A percentile compares a stretch with the other conserved stretches of the same genome.
These are phyloP conservation scores for Zalaria sp. DNA, from an alignment of 2,329 filamentous ascomycete genomes.

Conservation along the genomic window DNA sequence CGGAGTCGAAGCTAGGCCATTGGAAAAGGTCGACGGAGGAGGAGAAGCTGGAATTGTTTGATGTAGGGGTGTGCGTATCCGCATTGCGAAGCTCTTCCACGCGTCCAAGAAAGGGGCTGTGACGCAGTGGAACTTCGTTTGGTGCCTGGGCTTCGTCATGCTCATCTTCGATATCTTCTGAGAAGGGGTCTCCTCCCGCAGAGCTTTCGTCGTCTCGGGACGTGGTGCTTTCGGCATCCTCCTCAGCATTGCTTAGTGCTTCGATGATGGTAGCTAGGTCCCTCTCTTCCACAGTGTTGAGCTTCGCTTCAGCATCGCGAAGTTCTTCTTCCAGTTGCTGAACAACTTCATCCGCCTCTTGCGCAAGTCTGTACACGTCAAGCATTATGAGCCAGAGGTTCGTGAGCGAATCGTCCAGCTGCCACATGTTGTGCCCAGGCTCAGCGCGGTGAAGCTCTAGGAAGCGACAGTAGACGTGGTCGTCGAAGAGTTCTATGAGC, in stretches of 20 bases:
- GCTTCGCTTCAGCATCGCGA: background rate
- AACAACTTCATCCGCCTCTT: background rate
- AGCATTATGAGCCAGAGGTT: background rate
- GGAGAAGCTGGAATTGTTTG: background rate
- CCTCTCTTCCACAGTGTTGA: too few species aligned
- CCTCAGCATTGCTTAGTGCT: too few species aligned
- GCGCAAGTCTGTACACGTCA: background rate
- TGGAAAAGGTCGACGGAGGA: background rate
- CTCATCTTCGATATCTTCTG: too few species aligned
- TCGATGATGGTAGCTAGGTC: too few species aligned
- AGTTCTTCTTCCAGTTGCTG: background rate
- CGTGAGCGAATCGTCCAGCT: slow-evolving; percentile 1
- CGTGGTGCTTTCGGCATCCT: too few species aligned
- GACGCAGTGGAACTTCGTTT: too few species aligned
- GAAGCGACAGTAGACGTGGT: slow-evolving; percentile 4
- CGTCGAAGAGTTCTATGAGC: slow-evolving; percentile 3
- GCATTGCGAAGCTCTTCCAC: background rate
- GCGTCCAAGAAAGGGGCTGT: too few species aligned
- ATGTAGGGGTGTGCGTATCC: too few species aligned
- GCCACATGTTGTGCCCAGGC: slow-evolving; percentile 6
- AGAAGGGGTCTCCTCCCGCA: too few species aligned
- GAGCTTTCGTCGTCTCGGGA: too few species aligned
- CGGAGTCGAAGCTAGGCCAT: background rate
- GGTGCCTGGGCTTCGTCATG: too few species aligned
- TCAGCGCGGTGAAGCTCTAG: slow-evolving; percentile 2